These are phyloP conservation scores for Prunus persica DNA, from an alignment of 306 rosid genomes.

Conservation along the genomic window Prunus_persica_NCBIv2 NC_034010.1:24576001-24576500, in stretches of 20 bases:
- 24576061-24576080: constrained; percentile 29
- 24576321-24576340: too few species aligned
- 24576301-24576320: too few species aligned
- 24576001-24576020: constrained; percentile 26
- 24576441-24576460: neutral
- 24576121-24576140: too few species aligned
- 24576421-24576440: neutral
- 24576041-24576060: constrained; percentile 28
- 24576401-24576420: neutral
- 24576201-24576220: neutral
- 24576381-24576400: neutral
- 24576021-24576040: constrained; percentile 17
- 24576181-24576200: neutral
- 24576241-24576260: too few species aligned
- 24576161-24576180: neutral
- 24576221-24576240: neutral
- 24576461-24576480: neutral
- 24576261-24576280: too few species aligned
- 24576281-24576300: too few species aligned
- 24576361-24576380: neutral
- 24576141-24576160: too few species aligned
- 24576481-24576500: neutral
- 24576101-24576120: neutral
- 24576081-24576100: constrained; percentile 7
- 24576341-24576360: neutral